Percentiles rank a stretch among this genome's conserved stretches.
These are phyloP conservation scores for Pseudocercospora fijiensis DNA, from an alignment of 2,329 filamentous ascomycete genomes.

Conservation along the genomic window DNA sequence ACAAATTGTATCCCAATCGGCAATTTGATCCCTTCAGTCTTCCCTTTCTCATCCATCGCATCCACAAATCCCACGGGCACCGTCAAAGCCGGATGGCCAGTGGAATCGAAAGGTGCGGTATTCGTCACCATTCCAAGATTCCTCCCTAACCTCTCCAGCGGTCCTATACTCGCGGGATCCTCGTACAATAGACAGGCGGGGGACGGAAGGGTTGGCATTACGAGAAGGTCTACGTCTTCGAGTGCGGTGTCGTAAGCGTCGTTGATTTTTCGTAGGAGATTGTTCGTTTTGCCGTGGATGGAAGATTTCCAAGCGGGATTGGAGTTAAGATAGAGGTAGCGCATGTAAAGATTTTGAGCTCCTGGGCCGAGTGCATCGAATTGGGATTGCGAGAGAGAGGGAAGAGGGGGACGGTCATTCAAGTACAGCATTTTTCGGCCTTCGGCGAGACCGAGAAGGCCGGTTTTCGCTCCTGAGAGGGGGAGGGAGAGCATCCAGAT, in stretches of 20 bases:
- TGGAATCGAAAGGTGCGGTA: conserved; percentile 45
- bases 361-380: conserved; percentile 22
- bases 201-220: conserved; percentile 49
- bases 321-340: conserved; percentile 21
- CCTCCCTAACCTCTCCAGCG: conserved; percentile 21
- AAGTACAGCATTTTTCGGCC: conserved; percentile 24
- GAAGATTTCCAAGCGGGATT: conserved; percentile 16
- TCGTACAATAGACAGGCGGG: conserved; percentile 21
- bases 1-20: conserved; percentile 38
- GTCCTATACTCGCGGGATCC: conserved; percentile 15
- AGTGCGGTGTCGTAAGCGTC: conserved; percentile 49
- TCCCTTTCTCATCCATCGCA: conserved; percentile 16
- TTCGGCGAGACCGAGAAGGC: conserved; percentile 14
- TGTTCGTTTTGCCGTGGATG: conserved; percentile 45
- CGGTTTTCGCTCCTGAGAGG: conserved; percentile 15
- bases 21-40: conserved; percentile 24
- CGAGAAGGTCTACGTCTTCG: conserved; percentile 45
- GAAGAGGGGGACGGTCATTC: conserved; percentile 17
- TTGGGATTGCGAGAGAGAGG: conserved; percentile 15
- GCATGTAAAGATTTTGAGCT: conserved; percentile 22
- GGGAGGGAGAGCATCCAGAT: conserved; percentile 44
- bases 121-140: conserved; percentile 24
- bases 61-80: conserved; percentile 42
- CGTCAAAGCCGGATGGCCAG: conserved; percentile 49
- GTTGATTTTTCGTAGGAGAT: conserved; percentile 46